Evolutionary conservation across 1,284 basidiomycete species (phyloP).

Genomic region (Cutaneotrichosporon dermatis): DNA sequence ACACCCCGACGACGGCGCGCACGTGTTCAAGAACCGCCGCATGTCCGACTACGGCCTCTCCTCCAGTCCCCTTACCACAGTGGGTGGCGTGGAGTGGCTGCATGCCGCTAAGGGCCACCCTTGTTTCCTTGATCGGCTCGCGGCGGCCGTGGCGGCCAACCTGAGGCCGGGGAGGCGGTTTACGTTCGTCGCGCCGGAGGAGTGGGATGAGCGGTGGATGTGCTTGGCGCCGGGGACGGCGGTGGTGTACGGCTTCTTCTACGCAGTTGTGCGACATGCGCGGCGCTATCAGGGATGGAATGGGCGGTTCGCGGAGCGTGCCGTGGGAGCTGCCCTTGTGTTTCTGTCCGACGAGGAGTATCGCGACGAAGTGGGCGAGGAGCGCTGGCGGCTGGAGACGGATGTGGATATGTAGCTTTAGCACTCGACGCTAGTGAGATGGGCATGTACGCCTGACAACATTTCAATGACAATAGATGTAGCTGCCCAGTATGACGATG

Average conservation of each 20-base stretch:
- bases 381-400: conserved; percentile 10
- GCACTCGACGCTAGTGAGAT: no score
- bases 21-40: background rate
- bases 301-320: background rate
- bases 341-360: conserved; percentile 7
- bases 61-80: background rate
- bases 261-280: background rate
- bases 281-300: background rate
- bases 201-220: conserved; percentile 1
- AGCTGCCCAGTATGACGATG: no score
- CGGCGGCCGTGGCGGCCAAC: background rate
- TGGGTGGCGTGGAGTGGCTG: conserved; percentile 1
- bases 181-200: background rate
- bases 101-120: conserved; percentile 1
- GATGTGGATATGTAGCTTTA: background rate
- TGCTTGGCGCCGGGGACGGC: background rate
- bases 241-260: conserved; percentile 1
- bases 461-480: no score
- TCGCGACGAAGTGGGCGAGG: conserved; percentile 3
- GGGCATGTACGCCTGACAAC: no score
- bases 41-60: background rate
- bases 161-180: background rate
- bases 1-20: background rate
- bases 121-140: background rate
- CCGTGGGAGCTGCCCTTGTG: background rate